These are phyloP conservation scores for Seminavis robusta DNA, from an alignment of 108 stramenopile genomes.

Conservation along the genomic window DNA sequence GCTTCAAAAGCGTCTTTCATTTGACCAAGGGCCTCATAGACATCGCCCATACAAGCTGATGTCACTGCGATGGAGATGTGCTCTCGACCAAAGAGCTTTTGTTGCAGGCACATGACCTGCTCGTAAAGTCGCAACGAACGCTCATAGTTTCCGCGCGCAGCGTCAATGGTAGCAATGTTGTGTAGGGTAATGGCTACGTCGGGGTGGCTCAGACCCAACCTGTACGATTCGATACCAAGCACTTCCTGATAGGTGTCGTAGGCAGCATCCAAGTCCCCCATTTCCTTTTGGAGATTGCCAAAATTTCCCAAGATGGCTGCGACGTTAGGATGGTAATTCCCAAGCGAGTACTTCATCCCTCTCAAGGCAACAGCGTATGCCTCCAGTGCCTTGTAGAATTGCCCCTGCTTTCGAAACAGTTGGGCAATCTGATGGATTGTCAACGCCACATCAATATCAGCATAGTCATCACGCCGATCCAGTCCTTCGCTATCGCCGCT, in stretches of 20 bases:
- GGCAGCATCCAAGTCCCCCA: slow-evolving; percentile 75
- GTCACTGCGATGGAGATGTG: slow-evolving; percentile 66
- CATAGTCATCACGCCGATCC: slow-evolving; percentile 23
- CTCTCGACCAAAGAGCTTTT: slow-evolving; percentile 61
- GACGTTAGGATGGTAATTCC: slow-evolving; percentile 66
- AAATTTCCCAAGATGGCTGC: slow-evolving; percentile 84
- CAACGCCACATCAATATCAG: slow-evolving; percentile 73
- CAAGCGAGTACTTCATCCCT: slow-evolving; percentile 77
- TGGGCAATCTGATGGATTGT: slow-evolving; percentile 82
- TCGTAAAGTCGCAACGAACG: slow-evolving; percentile 65
- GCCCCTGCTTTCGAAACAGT: slow-evolving; percentile 51
- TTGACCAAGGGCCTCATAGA: slow-evolving; percentile 71
- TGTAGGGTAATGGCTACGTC: slow-evolving; percentile 83
- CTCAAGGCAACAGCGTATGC: slow-evolving; percentile 70
- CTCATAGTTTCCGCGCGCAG: slow-evolving; percentile 66
- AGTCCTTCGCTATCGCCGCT: slow-evolving; percentile 5
- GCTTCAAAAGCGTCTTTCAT: slow-evolving; percentile 50
- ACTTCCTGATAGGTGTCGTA: slow-evolving; percentile 82
- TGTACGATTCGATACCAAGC: slow-evolving; percentile 76
- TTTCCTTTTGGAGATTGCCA: slow-evolving; percentile 85
- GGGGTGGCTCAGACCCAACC: slow-evolving; percentile 82
- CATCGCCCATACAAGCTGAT: slow-evolving; percentile 79
- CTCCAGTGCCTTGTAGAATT: slow-evolving; percentile 58
- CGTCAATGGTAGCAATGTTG: slow-evolving; percentile 89
- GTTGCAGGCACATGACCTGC: slow-evolving; percentile 74